These are phyloP conservation scores for Dentipellis sp. DNA, from an alignment of 768 basidiomycete genomes.

Conservation along the genomic window DNA sequence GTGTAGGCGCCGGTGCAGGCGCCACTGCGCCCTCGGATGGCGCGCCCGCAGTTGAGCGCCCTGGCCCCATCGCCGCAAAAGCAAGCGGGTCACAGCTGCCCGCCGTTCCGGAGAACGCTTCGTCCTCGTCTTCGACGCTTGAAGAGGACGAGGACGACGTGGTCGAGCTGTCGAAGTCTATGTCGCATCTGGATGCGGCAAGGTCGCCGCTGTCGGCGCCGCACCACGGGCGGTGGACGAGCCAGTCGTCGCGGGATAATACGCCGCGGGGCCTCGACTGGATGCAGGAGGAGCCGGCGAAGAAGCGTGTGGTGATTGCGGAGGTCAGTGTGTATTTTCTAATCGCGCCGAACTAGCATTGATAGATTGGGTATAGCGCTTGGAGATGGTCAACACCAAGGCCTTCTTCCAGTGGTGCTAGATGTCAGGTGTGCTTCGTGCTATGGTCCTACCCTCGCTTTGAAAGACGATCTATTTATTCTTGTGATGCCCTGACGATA, in stretches of 20 bases:
- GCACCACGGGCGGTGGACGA: conserved; percentile 26
- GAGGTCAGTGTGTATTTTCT: conserved; percentile 42
- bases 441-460: too few relatives aligned
- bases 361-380: conserved; percentile 35
- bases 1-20: neutral
- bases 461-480: too few relatives aligned
- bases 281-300: conserved; percentile 32
- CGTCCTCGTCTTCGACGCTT: conserved; percentile 8
- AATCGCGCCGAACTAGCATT: neutral
- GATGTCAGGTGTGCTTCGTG: neutral
- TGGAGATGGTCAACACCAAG: conserved; percentile 61
- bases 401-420: conserved; percentile 72
- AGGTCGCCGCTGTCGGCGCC: conserved; percentile 26
- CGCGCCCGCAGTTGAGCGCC: neutral
- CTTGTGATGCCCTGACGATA: too few relatives aligned
- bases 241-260: conserved; percentile 18
- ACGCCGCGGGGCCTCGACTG: conserved; percentile 32
- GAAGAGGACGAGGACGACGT: conserved; percentile 53
- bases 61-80: neutral
- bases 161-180: conserved; percentile 68
- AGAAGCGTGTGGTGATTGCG: conserved; percentile 54
- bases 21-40: neutral
- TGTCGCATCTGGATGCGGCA: conserved; percentile 56
- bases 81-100: conserved; percentile 11
- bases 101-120: conserved; percentile 9